Evolutionary conservation across 768 basidiomycete species (phyloP).

Genomic region (Cytidiella melzeri): DNA sequence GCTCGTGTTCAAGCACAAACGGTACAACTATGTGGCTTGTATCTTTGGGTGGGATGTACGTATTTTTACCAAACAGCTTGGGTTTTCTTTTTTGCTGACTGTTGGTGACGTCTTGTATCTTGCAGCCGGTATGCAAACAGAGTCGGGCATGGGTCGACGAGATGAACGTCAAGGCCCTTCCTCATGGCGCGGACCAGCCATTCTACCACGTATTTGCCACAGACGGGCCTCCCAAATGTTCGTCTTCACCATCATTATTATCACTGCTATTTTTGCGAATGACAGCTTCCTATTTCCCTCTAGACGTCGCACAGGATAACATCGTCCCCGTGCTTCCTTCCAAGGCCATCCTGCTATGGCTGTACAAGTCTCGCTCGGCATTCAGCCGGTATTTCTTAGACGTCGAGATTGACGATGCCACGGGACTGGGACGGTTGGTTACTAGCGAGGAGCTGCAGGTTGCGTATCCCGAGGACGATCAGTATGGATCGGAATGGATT

Average conservation of each 20-base stretch:
- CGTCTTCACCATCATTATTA: conserved; percentile 13
- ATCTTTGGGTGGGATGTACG: conserved; percentile 25
- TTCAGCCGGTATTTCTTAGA: conserved; percentile 35
- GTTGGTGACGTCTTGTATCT: conserved; percentile 12
- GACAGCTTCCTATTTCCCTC: conserved; percentile 3
- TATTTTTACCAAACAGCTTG: not conserved
- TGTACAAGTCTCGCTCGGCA: conserved; percentile 22
- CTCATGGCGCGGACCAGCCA: conserved; percentile 39
- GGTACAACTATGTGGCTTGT: conserved; percentile 17
- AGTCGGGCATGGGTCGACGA: conserved; percentile 37
- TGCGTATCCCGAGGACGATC: conserved; percentile 13
- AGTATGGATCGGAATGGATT: conserved; percentile 6
- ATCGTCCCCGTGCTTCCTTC: conserved; percentile 20
- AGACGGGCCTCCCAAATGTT: conserved; percentile 34
- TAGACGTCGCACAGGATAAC: conserved; percentile 34
- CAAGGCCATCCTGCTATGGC: conserved; percentile 14
- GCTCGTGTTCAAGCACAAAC: conserved; percentile 15
- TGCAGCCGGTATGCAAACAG: conserved; percentile 31
- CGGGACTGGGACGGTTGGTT: conserved; percentile 10
- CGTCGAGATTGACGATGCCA: conserved; percentile 15
- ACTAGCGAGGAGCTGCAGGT: conserved; percentile 8
- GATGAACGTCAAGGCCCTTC: conserved; percentile 37
- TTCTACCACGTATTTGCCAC: conserved; percentile 38
- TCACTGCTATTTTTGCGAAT: not conserved
- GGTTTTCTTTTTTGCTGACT: conserved; percentile 3